A percentile compares a stretch with the other conserved stretches of the same genome.
Conservation (phyloP, 2,329 filamentous ascomycete species). For the Aspergillus sojae region DNA sequence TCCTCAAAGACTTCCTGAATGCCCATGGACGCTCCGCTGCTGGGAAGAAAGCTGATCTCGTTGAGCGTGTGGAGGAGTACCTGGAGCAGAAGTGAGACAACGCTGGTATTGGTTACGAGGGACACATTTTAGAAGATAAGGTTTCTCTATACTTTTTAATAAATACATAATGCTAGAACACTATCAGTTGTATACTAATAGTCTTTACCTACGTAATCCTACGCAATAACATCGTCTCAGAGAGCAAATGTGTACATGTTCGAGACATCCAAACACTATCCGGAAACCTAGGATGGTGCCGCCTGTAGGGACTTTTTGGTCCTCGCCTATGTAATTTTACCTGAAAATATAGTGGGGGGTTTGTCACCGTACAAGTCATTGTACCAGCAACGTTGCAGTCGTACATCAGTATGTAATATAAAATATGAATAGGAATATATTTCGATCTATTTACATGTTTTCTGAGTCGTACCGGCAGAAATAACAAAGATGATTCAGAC, state of each 20-base stretch:
- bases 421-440: not conserved
- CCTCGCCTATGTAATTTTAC: not conserved
- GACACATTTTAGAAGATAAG: not conserved
- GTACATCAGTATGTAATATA: not conserved
- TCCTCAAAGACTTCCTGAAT: constrained; percentile 52
- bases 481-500: not conserved
- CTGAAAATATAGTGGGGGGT: too few relatives aligned
- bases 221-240: not conserved
- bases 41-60: constrained; percentile 55
- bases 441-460: not conserved
- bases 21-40: constrained; percentile 44
- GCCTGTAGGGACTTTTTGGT: not conserved
- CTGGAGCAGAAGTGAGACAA: constrained; percentile 46
- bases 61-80: constrained; percentile 53
- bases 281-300: not conserved
- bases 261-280: not conserved
- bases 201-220: not conserved
- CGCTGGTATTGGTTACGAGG: not conserved
- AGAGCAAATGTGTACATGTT: not conserved
- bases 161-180: not conserved
- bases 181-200: not conserved
- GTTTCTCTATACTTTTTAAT: not conserved
- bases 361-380: too few relatives aligned
- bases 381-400: too few relatives aligned
- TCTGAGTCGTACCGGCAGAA: not conserved